A percentile compares a stretch with the other conserved stretches of the same genome.
phyloP scores from a whole-genome alignment of 805 yeast species.

The Komagataella kurtzmanii region DNA sequence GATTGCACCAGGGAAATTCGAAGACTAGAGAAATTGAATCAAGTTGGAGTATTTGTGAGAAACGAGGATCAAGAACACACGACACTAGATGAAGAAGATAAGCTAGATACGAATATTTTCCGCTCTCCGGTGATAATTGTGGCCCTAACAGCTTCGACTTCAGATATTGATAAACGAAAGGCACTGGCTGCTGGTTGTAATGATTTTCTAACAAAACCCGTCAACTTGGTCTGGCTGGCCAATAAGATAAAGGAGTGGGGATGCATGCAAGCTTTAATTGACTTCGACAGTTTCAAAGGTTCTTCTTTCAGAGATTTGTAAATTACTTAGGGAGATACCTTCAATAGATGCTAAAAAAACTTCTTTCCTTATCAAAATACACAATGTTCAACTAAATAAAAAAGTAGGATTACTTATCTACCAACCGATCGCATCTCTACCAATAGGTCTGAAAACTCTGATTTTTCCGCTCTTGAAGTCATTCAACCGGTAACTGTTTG shows the following conservation, averaged over 20 bases:
- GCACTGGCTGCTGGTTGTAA: slow-evolving; percentile 97
- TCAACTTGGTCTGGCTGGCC: slow-evolving; percentile 84
- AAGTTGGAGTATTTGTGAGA: slow-evolving; percentile 48
- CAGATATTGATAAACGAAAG: slow-evolving; percentile 72
- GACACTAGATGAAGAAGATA: slow-evolving; percentile 27
- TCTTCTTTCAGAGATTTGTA: slow-evolving; percentile 5
- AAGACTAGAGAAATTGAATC: slow-evolving; percentile 64
- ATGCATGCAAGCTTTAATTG: slow-evolving; percentile 95
- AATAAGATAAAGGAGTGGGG: slow-evolving; percentile 97
- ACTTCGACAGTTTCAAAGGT: slow-evolving; percentile 83
- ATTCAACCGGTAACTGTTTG: slow-evolving; percentile 49
- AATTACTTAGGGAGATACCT: neutral
- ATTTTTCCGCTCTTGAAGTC: slow-evolving; percentile 73
- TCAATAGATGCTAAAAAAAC: neutral
- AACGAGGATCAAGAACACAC: slow-evolving; percentile 5
- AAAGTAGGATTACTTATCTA: slow-evolving; percentile 8
- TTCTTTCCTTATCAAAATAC: neutral
- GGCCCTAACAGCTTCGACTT: slow-evolving; percentile 87
- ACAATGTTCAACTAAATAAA: neutral
- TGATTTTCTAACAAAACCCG: slow-evolving; percentile 93
- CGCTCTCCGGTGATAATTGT: slow-evolving; percentile 95
- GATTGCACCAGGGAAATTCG: slow-evolving; percentile 92
- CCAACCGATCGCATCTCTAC: slow-evolving; percentile 68
- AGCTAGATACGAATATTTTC: slow-evolving; percentile 47
- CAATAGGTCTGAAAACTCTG: slow-evolving; percentile 68